A percentile compares a stretch with the other conserved stretches of the same genome.
Conservation (phyloP, 2,329 filamentous ascomycete genomes). For the Arthrobotrys iridis region DNA sequence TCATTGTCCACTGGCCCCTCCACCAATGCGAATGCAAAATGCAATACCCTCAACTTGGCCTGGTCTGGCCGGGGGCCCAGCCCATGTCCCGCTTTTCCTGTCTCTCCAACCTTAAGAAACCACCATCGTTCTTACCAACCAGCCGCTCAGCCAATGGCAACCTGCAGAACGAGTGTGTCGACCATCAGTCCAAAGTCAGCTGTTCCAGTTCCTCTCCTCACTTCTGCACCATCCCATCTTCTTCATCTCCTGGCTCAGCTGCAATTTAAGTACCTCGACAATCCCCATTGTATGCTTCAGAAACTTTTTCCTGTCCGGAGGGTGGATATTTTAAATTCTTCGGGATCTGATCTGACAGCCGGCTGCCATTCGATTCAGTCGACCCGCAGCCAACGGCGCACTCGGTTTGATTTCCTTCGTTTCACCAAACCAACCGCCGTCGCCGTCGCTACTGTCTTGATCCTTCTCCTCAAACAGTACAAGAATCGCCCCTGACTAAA, state of each 20-base stretch:
- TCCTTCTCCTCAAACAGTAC: not conserved
- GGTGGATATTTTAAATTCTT: conserved; percentile 18
- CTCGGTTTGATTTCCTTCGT: conserved; percentile 15
- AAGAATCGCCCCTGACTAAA: not conserved
- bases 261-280: conserved; percentile 31
- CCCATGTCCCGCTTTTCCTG: conserved; percentile 26
- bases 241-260: conserved; percentile 13
- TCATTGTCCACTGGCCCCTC: conserved; percentile 6
- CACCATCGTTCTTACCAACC: not conserved
- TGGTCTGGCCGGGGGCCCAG: not conserved
- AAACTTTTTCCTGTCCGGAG: conserved; percentile 12
- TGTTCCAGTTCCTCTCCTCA: conserved; percentile 13
- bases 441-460: no score
- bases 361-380: conserved; percentile 22
- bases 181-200: conserved; percentile 54
- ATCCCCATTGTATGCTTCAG: conserved; percentile 29
- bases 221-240: not conserved
- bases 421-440: conserved; percentile 5
- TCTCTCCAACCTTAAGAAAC: conserved; percentile 7
- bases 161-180: conserved; percentile 8
- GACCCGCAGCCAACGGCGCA: conserved; percentile 9
- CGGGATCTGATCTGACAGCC: conserved; percentile 15
- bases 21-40: not conserved
- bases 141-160: conserved; percentile 20
- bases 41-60: not conserved